These are phyloP conservation scores for Periconia digitata DNA, from an alignment of 2,329 filamentous ascomycete genomes.

Conservation along the genomic window DNA sequence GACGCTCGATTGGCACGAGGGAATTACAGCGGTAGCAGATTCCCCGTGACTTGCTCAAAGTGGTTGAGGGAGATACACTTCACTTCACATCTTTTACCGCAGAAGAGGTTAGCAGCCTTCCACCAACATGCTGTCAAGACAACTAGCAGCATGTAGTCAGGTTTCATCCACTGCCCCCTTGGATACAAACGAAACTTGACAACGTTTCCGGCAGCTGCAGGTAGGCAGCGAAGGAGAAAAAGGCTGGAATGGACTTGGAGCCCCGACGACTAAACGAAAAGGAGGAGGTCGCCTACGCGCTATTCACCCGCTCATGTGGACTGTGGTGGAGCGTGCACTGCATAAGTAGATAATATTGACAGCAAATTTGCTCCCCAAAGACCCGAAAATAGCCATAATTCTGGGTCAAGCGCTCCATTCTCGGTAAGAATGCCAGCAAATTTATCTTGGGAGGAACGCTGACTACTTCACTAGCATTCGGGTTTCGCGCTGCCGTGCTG, in stretches of 20 bases:
- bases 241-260: neutral
- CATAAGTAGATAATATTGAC: no score
- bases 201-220: slow-evolving; percentile 15
- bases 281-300: slow-evolving; percentile 12
- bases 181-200: slow-evolving; percentile 8
- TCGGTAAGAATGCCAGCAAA: slow-evolving; percentile 33
- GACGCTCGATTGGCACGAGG: slow-evolving; percentile 31
- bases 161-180: slow-evolving; percentile 17
- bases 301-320: slow-evolving; percentile 17
- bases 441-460: slow-evolving; percentile 28
- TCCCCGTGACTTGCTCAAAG: no score
- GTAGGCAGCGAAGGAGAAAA: no score
- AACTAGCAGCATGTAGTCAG: neutral
- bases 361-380: slow-evolving; percentile 26
- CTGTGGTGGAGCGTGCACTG: slow-evolving; percentile 21
- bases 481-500: slow-evolving; percentile 10
- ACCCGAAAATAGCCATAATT: slow-evolving; percentile 26
- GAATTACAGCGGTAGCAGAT: no score
- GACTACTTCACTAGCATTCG: slow-evolving; percentile 19
- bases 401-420: slow-evolving; percentile 24
- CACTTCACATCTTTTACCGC: neutral
- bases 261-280: neutral
- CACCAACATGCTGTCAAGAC: slow-evolving; percentile 5
- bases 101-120: slow-evolving; percentile 1
- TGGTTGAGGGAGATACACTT: no score